These are phyloP conservation scores for Conticribra weissflogii DNA, from an alignment of 108 stramenopile genomes.

Conservation along the genomic window DNA sequence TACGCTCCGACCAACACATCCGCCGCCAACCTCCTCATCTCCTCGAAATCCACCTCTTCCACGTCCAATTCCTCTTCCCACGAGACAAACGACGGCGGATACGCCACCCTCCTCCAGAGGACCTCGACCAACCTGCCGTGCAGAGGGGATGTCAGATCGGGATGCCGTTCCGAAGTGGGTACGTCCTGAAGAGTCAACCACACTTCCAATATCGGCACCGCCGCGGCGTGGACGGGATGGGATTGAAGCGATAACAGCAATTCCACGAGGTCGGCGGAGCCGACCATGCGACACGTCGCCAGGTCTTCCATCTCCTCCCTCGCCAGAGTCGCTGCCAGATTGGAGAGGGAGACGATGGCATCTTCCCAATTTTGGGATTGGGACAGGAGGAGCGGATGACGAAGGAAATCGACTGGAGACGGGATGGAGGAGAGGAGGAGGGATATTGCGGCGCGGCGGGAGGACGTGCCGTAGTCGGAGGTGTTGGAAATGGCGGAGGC, in stretches of 20 bases:
- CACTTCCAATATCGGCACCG: slow-evolving; percentile 54
- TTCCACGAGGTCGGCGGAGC: slow-evolving; percentile 42
- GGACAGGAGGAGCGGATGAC: slow-evolving; percentile 35
- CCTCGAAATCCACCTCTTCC: slow-evolving; percentile 57
- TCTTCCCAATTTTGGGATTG: slow-evolving; percentile 47
- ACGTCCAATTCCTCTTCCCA: slow-evolving; percentile 67
- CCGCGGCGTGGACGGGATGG: slow-evolving; percentile 51
- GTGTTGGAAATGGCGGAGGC: slow-evolving; percentile 37
- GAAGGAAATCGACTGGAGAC: slow-evolving; percentile 39
- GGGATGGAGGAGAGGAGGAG: slow-evolving; percentile 44
- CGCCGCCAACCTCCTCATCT: slow-evolving; percentile 53
- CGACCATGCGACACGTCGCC: background rate
- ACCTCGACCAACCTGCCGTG: slow-evolving; percentile 41
- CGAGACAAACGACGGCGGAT: slow-evolving; percentile 36
- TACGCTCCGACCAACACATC: slow-evolving; percentile 63
- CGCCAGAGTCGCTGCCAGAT: slow-evolving; percentile 48
- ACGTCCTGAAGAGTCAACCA: slow-evolving; percentile 72
- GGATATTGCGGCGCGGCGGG: slow-evolving; percentile 40
- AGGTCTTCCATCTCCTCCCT: slow-evolving; percentile 58
- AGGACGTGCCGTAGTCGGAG: slow-evolving; percentile 50
- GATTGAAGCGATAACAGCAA: slow-evolving; percentile 55
- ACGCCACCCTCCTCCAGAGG: slow-evolving; percentile 43
- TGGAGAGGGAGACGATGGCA: slow-evolving; percentile 49
- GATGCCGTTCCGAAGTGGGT: slow-evolving; percentile 50
- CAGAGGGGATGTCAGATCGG: slow-evolving; percentile 37